phyloP scores from a whole-genome alignment of 2,329 filamentous ascomycete genomes.

The Pyricularia pennisetigena region DNA sequence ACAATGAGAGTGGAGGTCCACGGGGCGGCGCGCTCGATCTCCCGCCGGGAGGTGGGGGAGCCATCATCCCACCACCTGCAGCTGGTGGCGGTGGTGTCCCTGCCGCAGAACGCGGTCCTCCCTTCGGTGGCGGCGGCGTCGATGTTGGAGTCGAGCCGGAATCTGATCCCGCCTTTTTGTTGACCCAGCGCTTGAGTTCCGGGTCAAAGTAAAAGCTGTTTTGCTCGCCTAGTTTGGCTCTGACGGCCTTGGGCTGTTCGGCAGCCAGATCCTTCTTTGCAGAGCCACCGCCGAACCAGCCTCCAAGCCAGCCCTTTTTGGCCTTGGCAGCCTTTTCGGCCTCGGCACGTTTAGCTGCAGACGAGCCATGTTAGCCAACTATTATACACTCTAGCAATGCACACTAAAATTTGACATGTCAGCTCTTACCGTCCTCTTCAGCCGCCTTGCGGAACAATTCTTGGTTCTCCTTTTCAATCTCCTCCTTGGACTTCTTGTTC shows the following conservation, averaged over 20 bases:
- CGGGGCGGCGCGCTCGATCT: conserved; percentile 15
- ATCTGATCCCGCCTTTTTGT: conserved; percentile 74
- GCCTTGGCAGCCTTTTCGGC: conserved; percentile 35
- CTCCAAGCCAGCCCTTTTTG: conserved; percentile 67
- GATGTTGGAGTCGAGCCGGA: conserved; percentile 51
- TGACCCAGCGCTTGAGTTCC: conserved; percentile 96
- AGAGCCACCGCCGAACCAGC: conserved; percentile 71
- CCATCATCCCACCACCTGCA: not conserved
- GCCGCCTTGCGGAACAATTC: conserved; percentile 81
- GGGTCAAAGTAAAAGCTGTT: conserved; percentile 91
- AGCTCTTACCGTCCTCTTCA: conserved; percentile 55
- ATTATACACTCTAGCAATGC: not conserved
- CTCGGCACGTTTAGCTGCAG: conserved; percentile 49
- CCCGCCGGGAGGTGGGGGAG: conserved; percentile 13
- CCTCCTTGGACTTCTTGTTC: conserved; percentile 45
- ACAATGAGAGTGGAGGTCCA: conserved; percentile 10
- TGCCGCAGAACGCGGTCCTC: conserved; percentile 42
- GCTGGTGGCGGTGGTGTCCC: conserved; percentile 42
- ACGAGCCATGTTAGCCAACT: not conserved
- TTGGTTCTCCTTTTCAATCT: conserved; percentile 69
- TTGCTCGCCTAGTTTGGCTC: conserved; percentile 88
- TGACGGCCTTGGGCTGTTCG: conserved; percentile 61
- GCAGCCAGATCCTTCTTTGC: conserved; percentile 50
- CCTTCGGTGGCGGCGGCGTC: conserved; percentile 65
- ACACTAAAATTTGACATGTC: not conserved